Evolutionary conservation across 306 rosid species (phyloP), one percentile per base, ranked within the genome.

Genomic region (Boehmeria nivea): DNA sequence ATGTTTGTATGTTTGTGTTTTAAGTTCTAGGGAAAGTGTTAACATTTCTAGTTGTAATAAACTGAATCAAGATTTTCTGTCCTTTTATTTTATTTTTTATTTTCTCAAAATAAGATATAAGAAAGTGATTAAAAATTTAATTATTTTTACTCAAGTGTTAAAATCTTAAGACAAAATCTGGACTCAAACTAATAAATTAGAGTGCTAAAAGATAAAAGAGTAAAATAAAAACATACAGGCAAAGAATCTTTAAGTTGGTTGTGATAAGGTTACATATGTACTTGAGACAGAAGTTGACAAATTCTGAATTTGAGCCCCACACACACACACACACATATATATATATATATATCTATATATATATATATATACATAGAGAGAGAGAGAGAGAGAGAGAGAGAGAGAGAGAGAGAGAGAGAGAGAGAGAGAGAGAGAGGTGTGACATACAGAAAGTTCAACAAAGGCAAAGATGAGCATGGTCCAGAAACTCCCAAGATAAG

Each of bases 401-500:
- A 15, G 20, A 28, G 23, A 26, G 18, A n/a, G 19, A 20, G 57
- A 13, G 34, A 34, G 22, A 19, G 20, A 13, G 19, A 28, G 53
- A 23, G 45, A 52, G 49, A 11, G 24, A 53, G 25, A 15, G 20
- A 28, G 23, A 26, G 18, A n/a, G 12, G 6, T 39, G 40, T n/a
- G 11, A 13, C 75, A 67, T 70, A 91, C 99, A 31, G 94, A 93
- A 61, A 93, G 99, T 64, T 93, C 99, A 3, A 93, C 56, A 56
- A 87, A 85, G 43, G 79, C 99, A 55, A 85, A 93, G 78, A 93
- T 83, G 66, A 93, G 96, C 67, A 93, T 75, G 68, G 96, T 93
- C 96, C 96, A 93, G 68, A 87, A 93, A 57, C 85, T 78, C 51
- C 99, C 99, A 8, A 93, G 96, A 75, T 71, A 85, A 60, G 99